Evolutionary conservation across 202 grass and related monocot species (phyloP).

Genomic region (Zizania palustris): DNA sequence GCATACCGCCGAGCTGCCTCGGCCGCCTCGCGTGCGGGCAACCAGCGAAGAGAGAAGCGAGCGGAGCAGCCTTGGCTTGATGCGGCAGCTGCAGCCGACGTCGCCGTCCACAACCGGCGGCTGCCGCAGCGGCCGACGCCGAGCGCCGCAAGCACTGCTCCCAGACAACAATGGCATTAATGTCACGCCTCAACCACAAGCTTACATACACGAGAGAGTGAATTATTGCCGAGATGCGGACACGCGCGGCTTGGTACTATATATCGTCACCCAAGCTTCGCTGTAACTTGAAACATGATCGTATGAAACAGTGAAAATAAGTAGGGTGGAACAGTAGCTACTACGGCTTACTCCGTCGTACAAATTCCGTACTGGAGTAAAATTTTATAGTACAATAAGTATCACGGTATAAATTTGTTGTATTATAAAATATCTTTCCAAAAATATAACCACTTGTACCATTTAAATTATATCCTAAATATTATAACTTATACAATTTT

Average conservation of each 20-base stretch:
- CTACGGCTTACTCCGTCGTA: too few species aligned
- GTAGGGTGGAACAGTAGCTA: not conserved
- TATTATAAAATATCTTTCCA: too few species aligned
- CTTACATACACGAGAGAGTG: not conserved
- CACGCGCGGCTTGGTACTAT: not conserved
- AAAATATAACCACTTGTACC: too few species aligned
- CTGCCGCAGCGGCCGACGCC: constrained; percentile 39
- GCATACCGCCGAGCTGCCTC: not conserved
- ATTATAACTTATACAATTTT: too few species aligned
- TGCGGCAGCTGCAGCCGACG: constrained; percentile 70
- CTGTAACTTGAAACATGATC: not conserved
- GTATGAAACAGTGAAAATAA: not conserved
- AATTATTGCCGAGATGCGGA: constrained; percentile 1
- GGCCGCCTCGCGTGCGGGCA: constrained; percentile 26
- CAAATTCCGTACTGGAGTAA: too few species aligned
- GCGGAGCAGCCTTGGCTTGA: constrained; percentile 42
- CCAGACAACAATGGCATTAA: constrained; percentile 32
- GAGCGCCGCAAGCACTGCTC: not conserved
- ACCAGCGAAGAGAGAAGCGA: constrained; percentile 50
- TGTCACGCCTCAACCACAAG: constrained; percentile 1
- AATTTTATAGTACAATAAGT: too few species aligned
- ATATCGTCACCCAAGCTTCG: constrained; percentile 2
- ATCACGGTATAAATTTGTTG: too few species aligned
- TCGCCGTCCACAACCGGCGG: constrained; percentile 40
- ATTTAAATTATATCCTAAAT: too few species aligned